These are phyloP conservation scores for Dendrobium officinale DNA, from an alignment of 106 monocot genomes.

Conservation along the genomic window DNA sequence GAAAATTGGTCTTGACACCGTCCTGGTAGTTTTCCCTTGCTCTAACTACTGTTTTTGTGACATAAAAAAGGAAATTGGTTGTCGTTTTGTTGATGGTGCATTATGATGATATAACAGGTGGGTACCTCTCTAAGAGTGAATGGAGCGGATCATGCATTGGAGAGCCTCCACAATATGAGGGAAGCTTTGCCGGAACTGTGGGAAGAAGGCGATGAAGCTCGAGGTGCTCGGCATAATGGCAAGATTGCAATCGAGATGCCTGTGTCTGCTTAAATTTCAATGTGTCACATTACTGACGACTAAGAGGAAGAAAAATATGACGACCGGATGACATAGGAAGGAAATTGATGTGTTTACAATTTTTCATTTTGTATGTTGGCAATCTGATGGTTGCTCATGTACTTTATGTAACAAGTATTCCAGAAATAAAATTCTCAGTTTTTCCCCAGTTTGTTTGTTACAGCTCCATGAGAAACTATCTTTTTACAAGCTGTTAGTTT, in stretches of 20 bases:
- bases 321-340: neutral
- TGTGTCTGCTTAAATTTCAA: constrained; percentile 38
- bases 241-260: constrained; percentile 66
- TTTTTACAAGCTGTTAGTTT: too few relatives aligned
- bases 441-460: neutral
- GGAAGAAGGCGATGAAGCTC: constrained; percentile 44
- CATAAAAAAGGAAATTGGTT: neutral
- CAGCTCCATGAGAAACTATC: too few relatives aligned
- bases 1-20: constrained; percentile 65
- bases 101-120: constrained; percentile 35
- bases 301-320: neutral
- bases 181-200: constrained; percentile 86
- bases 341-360: neutral
- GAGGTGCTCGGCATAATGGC: constrained; percentile 19
- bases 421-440: neutral
- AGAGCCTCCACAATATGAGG: constrained; percentile 74
- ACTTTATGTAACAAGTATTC: neutral
- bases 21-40: constrained; percentile 43
- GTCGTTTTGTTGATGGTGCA: neutral
- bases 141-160: constrained; percentile 65
- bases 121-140: constrained; percentile 46
- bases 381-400: neutral
- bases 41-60: neutral
- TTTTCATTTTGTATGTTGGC: neutral
- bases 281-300: neutral